phyloP scores from a whole-genome alignment of 345 rosid species.

The Sonneratia caseolaris region DNA sequence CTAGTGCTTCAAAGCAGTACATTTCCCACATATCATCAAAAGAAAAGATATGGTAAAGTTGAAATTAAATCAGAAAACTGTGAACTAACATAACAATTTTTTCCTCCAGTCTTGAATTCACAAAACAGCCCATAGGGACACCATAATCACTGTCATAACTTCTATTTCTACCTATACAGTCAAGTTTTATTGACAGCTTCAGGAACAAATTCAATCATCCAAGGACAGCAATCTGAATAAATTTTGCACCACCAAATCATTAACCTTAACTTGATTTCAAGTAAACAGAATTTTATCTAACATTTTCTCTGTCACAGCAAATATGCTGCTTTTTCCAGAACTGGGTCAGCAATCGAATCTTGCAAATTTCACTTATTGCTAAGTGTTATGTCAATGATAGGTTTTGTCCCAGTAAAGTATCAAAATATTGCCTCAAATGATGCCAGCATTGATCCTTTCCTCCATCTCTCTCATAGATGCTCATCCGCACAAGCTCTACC shows the following conservation, averaged over 20 bases:
- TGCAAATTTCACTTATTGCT: neutral
- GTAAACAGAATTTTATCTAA: too few species aligned
- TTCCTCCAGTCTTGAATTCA: neutral
- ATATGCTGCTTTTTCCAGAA: neutral
- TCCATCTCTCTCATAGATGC: constrained; percentile 10
- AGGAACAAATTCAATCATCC: neutral
- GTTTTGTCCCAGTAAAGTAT: neutral
- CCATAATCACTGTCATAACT: neutral
- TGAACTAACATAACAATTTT: neutral
- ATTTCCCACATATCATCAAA: neutral
- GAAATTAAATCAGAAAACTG: neutral
- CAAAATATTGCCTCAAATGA: neutral
- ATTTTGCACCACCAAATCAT: neutral
- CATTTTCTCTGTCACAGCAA: neutral
- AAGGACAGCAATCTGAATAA: neutral
- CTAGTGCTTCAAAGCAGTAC: neutral
- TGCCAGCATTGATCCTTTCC: constrained; percentile 75
- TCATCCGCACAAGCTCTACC: neutral
- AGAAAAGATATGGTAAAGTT: neutral
- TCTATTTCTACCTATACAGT: neutral
- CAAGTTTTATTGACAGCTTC: neutral
- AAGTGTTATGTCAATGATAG: neutral
- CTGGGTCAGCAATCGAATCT: neutral
- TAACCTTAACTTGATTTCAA: neutral
- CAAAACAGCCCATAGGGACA: neutral